phyloP scores from a whole-genome alignment of 2,329 filamentous ascomycete genomes.

The Epicoccum sorghinum region DNA sequence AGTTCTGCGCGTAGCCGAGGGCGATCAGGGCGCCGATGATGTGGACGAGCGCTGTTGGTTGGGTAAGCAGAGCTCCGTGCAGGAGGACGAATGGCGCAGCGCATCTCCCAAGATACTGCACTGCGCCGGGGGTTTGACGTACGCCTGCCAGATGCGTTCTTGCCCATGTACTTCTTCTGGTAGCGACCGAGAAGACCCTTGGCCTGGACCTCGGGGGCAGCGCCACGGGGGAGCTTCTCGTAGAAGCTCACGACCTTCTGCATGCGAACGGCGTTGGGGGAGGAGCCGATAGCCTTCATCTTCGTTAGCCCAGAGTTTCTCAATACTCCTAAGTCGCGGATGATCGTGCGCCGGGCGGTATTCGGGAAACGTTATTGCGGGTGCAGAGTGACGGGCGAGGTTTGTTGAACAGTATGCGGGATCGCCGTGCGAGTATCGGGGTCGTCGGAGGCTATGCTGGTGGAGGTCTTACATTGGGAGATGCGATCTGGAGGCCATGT shows the following conservation, averaged over 20 bases:
- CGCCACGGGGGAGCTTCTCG: slow-evolving; percentile 93
- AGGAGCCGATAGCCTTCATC: slow-evolving; percentile 84
- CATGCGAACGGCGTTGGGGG: slow-evolving; percentile 96
- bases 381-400: not conserved
- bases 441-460: slow-evolving; percentile 12
- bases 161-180: slow-evolving; percentile 87
- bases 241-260: slow-evolving; percentile 98
- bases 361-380: not conserved
- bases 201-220: slow-evolving; percentile 81
- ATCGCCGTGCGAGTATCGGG: slow-evolving; percentile 7
- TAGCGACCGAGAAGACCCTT: slow-evolving; percentile 87
- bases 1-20: slow-evolving; percentile 94
- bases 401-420: not conserved
- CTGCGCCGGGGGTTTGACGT: slow-evolving; percentile 54
- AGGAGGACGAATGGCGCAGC: not conserved
- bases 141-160: slow-evolving; percentile 90
- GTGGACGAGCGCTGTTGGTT: slow-evolving; percentile 79
- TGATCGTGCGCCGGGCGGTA: not conserved
- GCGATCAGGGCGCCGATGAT: slow-evolving; percentile 77
- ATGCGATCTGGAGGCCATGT: slow-evolving; percentile 69
- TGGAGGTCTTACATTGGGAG: slow-evolving; percentile 73
- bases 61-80: slow-evolving; percentile 22
- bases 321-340: not conserved
- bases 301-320: slow-evolving; percentile 25
- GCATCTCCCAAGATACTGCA: not conserved